Evolutionary conservation across 148 eudicot species (phyloP).

Genomic region (Bassia scoparia): DNA sequence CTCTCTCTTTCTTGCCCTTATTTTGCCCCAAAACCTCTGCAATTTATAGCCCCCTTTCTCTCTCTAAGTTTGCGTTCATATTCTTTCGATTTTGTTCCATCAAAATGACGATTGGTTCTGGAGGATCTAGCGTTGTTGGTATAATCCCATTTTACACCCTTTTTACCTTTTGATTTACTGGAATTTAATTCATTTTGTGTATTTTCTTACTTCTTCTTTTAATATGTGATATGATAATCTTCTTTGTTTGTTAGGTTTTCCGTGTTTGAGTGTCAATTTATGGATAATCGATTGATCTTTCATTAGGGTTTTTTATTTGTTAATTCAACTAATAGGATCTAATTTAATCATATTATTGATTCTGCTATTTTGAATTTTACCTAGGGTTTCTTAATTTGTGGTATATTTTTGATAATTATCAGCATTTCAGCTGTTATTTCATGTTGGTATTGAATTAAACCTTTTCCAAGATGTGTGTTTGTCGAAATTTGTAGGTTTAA

Average conservation of each 20-base stretch:
- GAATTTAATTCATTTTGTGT: background rate
- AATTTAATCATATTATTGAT: background rate
- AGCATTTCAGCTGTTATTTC: background rate
- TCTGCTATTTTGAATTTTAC: background rate
- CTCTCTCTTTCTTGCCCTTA: background rate
- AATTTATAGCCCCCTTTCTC: background rate
- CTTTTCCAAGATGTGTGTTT: background rate
- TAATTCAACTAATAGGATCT: background rate
- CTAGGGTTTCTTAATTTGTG: background rate
- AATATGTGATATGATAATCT: background rate
- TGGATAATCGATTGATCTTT: conserved; percentile 1
- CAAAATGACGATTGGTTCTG: conserved; percentile 1
- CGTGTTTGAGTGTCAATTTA: background rate
- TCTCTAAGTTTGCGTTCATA: background rate
- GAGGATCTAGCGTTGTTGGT: conserved; percentile 2
- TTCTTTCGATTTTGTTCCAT: background rate
- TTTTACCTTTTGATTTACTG: background rate
- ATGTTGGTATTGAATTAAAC: background rate
- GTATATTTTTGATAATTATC: background rate
- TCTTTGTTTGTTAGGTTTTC: background rate
- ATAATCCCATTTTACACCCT: background rate
- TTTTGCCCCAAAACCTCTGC: conserved; percentile 1
- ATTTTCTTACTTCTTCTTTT: background rate
- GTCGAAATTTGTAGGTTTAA: background rate
- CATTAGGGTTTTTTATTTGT: background rate